Evolutionary conservation across 768 basidiomycete genomes (phyloP).

Genomic region (Peribolospora kevripleyi): DNA sequence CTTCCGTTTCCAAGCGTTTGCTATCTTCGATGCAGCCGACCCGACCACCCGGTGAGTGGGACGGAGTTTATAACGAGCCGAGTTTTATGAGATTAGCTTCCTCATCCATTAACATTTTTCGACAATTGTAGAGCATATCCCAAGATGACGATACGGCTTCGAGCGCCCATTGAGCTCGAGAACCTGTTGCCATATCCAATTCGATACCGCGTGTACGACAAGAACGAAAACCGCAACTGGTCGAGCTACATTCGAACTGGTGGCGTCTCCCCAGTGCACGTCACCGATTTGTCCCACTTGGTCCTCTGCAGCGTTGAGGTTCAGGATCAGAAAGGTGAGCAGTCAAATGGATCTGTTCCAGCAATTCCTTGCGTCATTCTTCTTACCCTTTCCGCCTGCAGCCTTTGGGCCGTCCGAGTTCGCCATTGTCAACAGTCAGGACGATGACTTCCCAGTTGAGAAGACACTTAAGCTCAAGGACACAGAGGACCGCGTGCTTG

Average conservation of each 20-base stretch:
- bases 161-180: slow-evolving; percentile 84
- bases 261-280: slow-evolving; percentile 87
- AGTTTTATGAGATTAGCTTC: neutral
- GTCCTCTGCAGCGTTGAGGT: slow-evolving; percentile 64
- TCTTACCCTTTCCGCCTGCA: slow-evolving; percentile 17
- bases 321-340: slow-evolving; percentile 33
- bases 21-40: slow-evolving; percentile 44
- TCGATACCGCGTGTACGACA: slow-evolving; percentile 91
- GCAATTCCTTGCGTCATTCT: neutral
- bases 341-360: neutral
- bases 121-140: slow-evolving; percentile 42
- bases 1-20: slow-evolving; percentile 84
- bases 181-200: slow-evolving; percentile 84
- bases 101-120: too few relatives aligned
- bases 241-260: slow-evolving; percentile 77
- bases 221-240: slow-evolving; percentile 81
- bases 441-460: slow-evolving; percentile 68
- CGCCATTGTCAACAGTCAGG: slow-evolving; percentile 86
- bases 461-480: slow-evolving; percentile 47
- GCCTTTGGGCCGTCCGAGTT: slow-evolving; percentile 87
- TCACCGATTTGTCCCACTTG: slow-evolving; percentile 71
- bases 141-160: slow-evolving; percentile 56
- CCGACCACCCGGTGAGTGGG: slow-evolving; percentile 30
- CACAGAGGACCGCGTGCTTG: slow-evolving; percentile 43
- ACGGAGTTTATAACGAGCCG: neutral